Evolutionary conservation across 1,284 basidiomycete genomes (phyloP).

Genomic region (Melanopsichium pennsylvanicum): DNA sequence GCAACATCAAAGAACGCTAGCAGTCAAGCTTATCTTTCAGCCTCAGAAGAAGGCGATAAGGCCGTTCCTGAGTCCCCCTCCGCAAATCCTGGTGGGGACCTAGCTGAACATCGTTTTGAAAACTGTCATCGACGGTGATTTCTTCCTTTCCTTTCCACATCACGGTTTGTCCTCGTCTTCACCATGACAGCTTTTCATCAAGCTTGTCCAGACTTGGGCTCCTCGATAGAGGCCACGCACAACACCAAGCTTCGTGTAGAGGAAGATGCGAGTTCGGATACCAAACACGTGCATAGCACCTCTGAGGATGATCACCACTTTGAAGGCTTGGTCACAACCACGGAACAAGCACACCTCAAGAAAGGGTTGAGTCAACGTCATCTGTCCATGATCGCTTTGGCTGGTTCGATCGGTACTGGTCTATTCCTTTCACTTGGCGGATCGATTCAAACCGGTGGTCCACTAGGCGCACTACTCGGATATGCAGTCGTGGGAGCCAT

Average conservation of each 20-base stretch:
- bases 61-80: background rate
- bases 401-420: slow-evolving; percentile 55
- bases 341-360: slow-evolving; percentile 32
- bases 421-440: slow-evolving; percentile 48
- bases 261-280: slow-evolving; percentile 17
- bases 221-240: slow-evolving; percentile 18
- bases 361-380: slow-evolving; percentile 49
- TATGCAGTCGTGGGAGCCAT: slow-evolving; percentile 49
- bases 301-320: slow-evolving; percentile 1
- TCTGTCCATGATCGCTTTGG: slow-evolving; percentile 54
- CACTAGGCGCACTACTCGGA: slow-evolving; percentile 48
- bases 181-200: slow-evolving; percentile 11
- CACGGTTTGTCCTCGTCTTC: background rate
- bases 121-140: background rate
- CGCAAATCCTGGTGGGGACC: background rate
- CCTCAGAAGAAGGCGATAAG: too few species aligned
- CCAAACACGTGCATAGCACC: slow-evolving; percentile 10
- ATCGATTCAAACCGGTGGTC: slow-evolving; percentile 49
- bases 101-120: background rate
- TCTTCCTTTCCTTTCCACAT: slow-evolving; percentile 1
- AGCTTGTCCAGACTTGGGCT: background rate
- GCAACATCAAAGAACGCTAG: background rate
- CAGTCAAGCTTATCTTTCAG: background rate
- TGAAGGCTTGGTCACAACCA: slow-evolving; percentile 19
- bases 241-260: slow-evolving; percentile 32